Conservation (phyloP, 108 stramenopile species). For the Conticribra weissflogii region DNA sequence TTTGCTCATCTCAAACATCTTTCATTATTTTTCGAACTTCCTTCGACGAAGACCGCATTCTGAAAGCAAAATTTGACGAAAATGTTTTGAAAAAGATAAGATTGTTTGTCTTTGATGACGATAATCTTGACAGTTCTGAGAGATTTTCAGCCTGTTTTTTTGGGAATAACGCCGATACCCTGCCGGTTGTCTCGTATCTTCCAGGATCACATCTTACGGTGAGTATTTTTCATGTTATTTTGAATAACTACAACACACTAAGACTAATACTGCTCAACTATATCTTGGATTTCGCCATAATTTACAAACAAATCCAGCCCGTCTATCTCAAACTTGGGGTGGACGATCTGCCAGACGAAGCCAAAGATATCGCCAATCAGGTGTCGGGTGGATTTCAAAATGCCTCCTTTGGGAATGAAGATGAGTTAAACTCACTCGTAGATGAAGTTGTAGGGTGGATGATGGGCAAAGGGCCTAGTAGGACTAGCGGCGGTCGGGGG, state of each 20-base stretch:
- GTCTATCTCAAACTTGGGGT: slow-evolving; percentile 71
- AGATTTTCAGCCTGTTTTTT: slow-evolving; percentile 54
- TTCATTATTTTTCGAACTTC: neutral
- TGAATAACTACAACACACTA: neutral
- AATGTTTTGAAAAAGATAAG: slow-evolving; percentile 59
- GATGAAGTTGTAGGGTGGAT: slow-evolving; percentile 77
- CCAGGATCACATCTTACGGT: slow-evolving; percentile 73
- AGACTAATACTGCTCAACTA: neutral
- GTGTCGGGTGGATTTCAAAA: slow-evolving; percentile 76
- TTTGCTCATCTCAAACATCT: neutral
- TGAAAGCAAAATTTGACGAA: slow-evolving; percentile 64
- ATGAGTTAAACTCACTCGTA: slow-evolving; percentile 54
- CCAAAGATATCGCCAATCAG: slow-evolving; percentile 68
- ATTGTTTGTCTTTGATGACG: slow-evolving; percentile 80
- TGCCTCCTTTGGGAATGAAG: slow-evolving; percentile 78
- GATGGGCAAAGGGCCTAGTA: slow-evolving; percentile 53
- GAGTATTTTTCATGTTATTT: slow-evolving; percentile 9
- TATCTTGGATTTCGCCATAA: too few relatives aligned
- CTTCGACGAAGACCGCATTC: slow-evolving; percentile 43
- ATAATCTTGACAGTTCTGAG: slow-evolving; percentile 64
- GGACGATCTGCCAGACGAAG: slow-evolving; percentile 66
- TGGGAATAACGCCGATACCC: neutral
- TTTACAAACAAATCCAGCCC: too few relatives aligned
- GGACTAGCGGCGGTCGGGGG: neutral
- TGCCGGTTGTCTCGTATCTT: slow-evolving; percentile 51